Base-by-base conservation (phyloP, 306 rosid genomes). In the Oxytropis ochrocephala region DNA sequence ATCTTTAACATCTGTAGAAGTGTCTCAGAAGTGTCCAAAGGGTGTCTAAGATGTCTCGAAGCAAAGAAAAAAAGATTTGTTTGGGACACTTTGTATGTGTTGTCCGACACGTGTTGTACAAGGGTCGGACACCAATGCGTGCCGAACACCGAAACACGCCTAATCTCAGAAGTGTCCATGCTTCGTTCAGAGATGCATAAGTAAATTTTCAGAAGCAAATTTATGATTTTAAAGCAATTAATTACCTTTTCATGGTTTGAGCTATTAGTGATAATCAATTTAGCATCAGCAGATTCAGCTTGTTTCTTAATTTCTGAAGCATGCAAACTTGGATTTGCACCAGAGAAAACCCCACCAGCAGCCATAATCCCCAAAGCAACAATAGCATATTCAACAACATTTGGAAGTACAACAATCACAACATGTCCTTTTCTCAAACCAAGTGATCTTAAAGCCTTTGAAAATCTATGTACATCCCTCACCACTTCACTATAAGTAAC, bases 321-420 rank as follows among this genome's bases (percentile, higher is more conserved):
- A 84, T 82, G 96, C 17, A 90, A 88, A 0, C 89, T 2, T 2
- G 96, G 99, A 70, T 94, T 94, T 17, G 86, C 91, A 0, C 99
- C 96, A 14, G 97, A 94, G 42, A 94, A 94, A 47, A 94, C 96
- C 1, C 84, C 96, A 8, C 99, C 99, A 49, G 84, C 84, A 8
- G 79, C 82, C 99, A 94, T 94, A 11, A 94, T 87, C 19, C 98
- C 97, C 30, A 94, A 72, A 54, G 87, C 95, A 71, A 88, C 69
- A 43, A 87, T 75, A n/a, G 86, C 94, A 59, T 91, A 94, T 76
- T 91, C 97, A 0, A 84, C 88, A 0, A 90, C 81, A 77, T 94
- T 94, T 10, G 99, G 99, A 53, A 94, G 91, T 11, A 88, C 90
- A 1, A 88, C 99, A 47, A 91, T 63, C 44, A 88, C 95, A 53